Percentiles rank a stretch among this genome's conserved stretches.
phyloP scores from a whole-genome alignment of 2,329 filamentous ascomycete genomes.

The Sporothrix brunneoviolacea region DNA sequence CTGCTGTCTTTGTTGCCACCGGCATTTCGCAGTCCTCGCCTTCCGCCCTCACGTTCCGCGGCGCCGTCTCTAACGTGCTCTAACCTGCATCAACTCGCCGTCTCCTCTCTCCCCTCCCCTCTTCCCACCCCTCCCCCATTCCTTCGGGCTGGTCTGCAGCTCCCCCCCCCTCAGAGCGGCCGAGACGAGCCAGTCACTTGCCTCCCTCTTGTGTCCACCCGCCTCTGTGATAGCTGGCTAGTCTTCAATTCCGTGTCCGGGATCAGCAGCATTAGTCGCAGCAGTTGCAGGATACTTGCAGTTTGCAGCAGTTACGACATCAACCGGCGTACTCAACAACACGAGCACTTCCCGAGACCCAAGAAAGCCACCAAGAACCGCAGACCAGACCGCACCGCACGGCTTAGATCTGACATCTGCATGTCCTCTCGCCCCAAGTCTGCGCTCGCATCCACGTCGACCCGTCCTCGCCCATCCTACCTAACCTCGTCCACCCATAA shows the following conservation, averaged over 20 bases:
- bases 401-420: slow-evolving; percentile 15
- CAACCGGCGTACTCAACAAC: slow-evolving; percentile 6
- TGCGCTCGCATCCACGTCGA: slow-evolving; percentile 7
- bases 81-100: slow-evolving; percentile 4
- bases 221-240: neutral
- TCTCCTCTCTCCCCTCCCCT: neutral
- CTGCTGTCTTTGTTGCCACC: neutral
- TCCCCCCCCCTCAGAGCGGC: neutral
- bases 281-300: slow-evolving; percentile 9
- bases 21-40: neutral
- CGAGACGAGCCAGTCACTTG: slow-evolving; percentile 4
- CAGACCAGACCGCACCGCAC: neutral
- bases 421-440: neutral
- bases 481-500: slow-evolving; percentile 6
- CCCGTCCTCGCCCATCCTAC: slow-evolving; percentile 7
- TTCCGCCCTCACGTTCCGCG: neutral
- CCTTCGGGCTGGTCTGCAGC: slow-evolving; percentile 12
- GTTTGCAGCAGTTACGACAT: slow-evolving; percentile 7
- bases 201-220: neutral
- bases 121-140: slow-evolving; percentile 5
- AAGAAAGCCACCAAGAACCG: neutral
- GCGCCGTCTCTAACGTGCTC: slow-evolving; percentile 10
- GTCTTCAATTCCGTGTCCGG: slow-evolving; percentile 2
- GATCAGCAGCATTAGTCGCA: slow-evolving; percentile 2
- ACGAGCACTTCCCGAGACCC: neutral